Base-by-base conservation (phyloP, 225 moss, liverwort and hornwort genomes). In the Polytrichum formosum region DNA sequence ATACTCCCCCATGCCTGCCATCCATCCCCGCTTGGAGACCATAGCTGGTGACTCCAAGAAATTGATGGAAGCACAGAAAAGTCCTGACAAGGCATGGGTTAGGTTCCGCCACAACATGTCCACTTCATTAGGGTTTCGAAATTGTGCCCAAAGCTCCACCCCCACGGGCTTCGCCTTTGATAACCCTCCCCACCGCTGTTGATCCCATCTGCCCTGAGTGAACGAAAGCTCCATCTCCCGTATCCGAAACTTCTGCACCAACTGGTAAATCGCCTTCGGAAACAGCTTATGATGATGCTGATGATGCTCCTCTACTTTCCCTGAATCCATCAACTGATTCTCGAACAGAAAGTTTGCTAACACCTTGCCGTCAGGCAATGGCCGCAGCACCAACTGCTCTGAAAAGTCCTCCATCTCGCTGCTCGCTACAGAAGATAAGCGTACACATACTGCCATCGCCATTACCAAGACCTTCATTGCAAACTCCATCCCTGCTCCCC, bases 141-240 rank as follows among this genome's bases (percentile, higher is more conserved):
- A 94, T 66, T 84, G 67, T 10, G 94, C 90, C 92, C 90, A 84
- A 0, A 98, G 87, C 88, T 92, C 94, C 63, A 98, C 88, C 35
- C 97, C 97, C 8, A 78, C 84, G 22, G 97, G 97, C n/a, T 98
- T 94, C 59, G 80, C 87, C 73, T 78, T 81, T 4, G 85, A 66
- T 67, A 85, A 59, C 46, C 75, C 88, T 71, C 97, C 96, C 96
- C 96, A 97, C 33, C 83, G 86, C 9, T 83, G 85, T 63, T 94
- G 85, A 67, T 94, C 77, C 97, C 97, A 97, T 74, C 96, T 76
- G 54, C 96, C 96, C 75, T 97, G 94, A 60, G 96, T 94, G 76
- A 97, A 97, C 22, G 94, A 92, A 18, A 97, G 83, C 67, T 94
- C 94, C 92, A 97, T 86, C 78, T 91, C 86, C 58, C 64, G 85